Base-by-base conservation (phyloP, 805 yeast genomes). In the Candida germanica region DNA sequence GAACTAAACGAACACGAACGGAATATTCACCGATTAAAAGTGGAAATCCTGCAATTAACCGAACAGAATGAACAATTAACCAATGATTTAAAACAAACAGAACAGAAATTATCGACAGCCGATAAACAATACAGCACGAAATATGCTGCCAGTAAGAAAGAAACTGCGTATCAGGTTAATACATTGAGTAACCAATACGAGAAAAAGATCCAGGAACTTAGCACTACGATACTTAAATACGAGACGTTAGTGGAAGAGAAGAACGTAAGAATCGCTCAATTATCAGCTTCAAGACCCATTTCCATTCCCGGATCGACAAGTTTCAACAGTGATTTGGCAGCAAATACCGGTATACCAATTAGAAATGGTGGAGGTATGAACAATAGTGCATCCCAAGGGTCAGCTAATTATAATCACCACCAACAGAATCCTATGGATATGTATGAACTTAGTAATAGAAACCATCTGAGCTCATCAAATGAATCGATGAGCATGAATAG, bases 181-280 rank as follows among this genome's bases (percentile, higher is more conserved):
- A 36, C 48, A 9, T 46, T 51, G 23, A 47, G 53, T 4, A 44
- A 42, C 1, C 63, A 52, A 21, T 56, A 59, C 40, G 71, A 66
- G 33, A 56, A 53, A 31, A 61, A 54, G 33, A 53, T 66, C 17
- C 61, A 59, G 36, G 70, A 66, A 29, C 47, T 66, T 14, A 43
- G 49, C 10, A 43, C 53, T 12, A 48, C 55, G 5, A 43, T 65
- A 2, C 38, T 53, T 9, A 59, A 51, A 45, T 66, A 55, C 40
- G 73, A 67, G 43, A 43, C 50, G 1, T 38, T 61, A 14, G 37
- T 67, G 3, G 71, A 65, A 30, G 70, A 66, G 33, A 63, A 64
- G 40, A 59, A 65, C 36, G 39, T 56, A 3, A 46, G 49, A 26
- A 61, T 66, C 6, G 44, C 59, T 18, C 71, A 64, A 37, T 40